These are phyloP conservation scores for Calonectria multiphialidica DNA, from an alignment of 2,329 filamentous ascomycete genomes.

Conservation along the genomic window DNA sequence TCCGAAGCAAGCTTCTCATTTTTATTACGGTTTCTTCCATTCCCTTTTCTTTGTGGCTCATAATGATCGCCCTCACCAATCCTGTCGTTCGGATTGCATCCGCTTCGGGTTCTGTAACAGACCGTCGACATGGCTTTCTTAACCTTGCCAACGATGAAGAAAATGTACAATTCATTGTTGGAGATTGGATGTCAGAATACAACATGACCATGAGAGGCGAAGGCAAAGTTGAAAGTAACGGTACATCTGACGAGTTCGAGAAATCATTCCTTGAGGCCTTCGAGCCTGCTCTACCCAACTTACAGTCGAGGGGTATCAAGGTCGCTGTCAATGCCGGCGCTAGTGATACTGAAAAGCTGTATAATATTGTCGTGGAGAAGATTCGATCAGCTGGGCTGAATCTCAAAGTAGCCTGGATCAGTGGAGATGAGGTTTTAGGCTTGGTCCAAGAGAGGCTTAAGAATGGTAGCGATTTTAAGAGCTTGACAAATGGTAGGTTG, in stretches of 20 bases:
- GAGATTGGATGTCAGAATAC: conserved; percentile 49
- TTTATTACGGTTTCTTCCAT: too few species aligned
- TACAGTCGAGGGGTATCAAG: conserved; percentile 46
- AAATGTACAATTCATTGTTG: conserved; percentile 8
- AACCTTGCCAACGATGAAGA: conserved; percentile 1
- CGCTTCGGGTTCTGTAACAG: background rate
- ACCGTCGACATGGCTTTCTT: background rate
- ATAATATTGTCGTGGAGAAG: conserved; percentile 40
- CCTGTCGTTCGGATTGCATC: conserved; percentile 5
- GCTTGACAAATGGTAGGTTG: conserved; percentile 35
- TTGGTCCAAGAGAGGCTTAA: too few species aligned
- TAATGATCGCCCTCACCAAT: too few species aligned
- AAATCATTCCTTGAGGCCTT: conserved; percentile 46
- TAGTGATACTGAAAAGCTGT: conserved; percentile 46
- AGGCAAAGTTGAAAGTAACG: conserved; percentile 31
- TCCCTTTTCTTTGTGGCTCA: too few species aligned
- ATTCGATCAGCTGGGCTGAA: conserved; percentile 29
- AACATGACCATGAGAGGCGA: conserved; percentile 57
- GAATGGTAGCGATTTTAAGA: conserved; percentile 34
- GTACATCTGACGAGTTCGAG: conserved; percentile 39
- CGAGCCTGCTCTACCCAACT: conserved; percentile 43
- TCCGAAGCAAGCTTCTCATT: too few species aligned
- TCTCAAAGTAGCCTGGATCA: conserved; percentile 51
- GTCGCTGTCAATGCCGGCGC: conserved; percentile 53
- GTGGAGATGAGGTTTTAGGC: conserved; percentile 49